Base-by-base conservation (phyloP, 495 filamentous ascomycete genomes). In the Podospora pseudopauciseta region DNA sequence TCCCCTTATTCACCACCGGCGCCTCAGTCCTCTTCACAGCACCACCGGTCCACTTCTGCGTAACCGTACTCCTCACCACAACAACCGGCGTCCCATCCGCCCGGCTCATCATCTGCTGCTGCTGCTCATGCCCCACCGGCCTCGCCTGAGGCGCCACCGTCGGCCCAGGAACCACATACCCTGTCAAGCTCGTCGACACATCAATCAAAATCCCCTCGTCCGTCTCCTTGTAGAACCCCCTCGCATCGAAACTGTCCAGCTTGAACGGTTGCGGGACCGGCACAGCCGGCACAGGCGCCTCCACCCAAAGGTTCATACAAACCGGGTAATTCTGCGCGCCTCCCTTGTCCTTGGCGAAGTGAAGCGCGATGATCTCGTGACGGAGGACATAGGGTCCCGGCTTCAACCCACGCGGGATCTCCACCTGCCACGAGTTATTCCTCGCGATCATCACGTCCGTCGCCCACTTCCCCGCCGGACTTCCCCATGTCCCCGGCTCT, bases 261-360 rank as follows among this genome's bases (percentile, higher is more conserved):
- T 80, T 83, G 63, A 82, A 85, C 39, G 86, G 86, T n/a, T 80
- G 34, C 70, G 69, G 64, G 61, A 6, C 63, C 23, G 30, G 28
- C 9, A 49, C 39, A 13, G 39, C 4, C 26, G 30, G 4, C 16
- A n/a, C 30, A 13, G 61, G 61, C 15, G 61, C 5, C 54, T 73
- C 55, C 56, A 79, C 79, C 75, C 65, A 80, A 67, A 78, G 11
- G 79, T 91, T 91, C 71, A 91, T 71, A 73, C 90, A 92, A 60
- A 78, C 76, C n/a, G 90, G 91, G 73, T 93, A 94, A 77, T 87
- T 89, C 79, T 94, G 90, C 20, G 90, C 89, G 13, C 88, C 85
- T 65, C 85, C 79, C 19, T 70, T 70, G 3, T 81, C 72, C 5
- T 75, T 83, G 26, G 89, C 88, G n/a, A 81, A 85, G 78, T 93